Conservation (phyloP, 139 green algal genomes). For the Dunaliella sp. region DNA sequence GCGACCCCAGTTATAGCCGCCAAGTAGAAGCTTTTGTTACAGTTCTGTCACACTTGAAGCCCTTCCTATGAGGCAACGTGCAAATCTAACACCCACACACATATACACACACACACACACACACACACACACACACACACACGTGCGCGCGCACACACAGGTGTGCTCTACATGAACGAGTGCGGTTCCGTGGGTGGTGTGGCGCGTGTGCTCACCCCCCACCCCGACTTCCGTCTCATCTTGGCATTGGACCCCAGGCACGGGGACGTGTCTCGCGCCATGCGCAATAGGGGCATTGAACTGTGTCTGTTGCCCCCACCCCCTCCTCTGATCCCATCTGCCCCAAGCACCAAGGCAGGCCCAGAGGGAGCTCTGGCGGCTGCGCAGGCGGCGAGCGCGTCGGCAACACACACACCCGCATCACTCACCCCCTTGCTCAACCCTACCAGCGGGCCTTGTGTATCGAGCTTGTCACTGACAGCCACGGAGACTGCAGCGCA, state of each 20-base stretch:
- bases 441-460: not conserved
- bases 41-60: too few species aligned
- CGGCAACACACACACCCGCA: too few species aligned
- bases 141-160: not conserved
- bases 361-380: not conserved
- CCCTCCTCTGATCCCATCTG: not conserved
- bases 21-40: too few species aligned
- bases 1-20: too few species aligned
- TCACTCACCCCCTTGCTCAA: too few species aligned
- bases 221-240: slow-evolving; percentile 94
- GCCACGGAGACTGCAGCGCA: not conserved
- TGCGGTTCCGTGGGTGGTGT: slow-evolving; percentile 32
- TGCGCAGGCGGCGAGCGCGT: not conserved
- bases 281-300: slow-evolving; percentile 97
- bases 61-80: too few species aligned
- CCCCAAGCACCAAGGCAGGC: not conserved
- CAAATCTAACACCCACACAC: too few species aligned
- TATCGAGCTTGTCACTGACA: not conserved
- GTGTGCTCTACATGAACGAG: slow-evolving; percentile 86
- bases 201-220: slow-evolving; percentile 72
- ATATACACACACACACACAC: not conserved
- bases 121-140: not conserved
- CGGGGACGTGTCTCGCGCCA: slow-evolving; percentile 93
- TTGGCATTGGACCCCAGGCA: slow-evolving; percentile 83
- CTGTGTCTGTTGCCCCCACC: slow-evolving; percentile 73